These are phyloP conservation scores for Entomortierella lignicola DNA, from an alignment of 192 early-diverging fungal genomes.

Conservation along the genomic window DNA sequence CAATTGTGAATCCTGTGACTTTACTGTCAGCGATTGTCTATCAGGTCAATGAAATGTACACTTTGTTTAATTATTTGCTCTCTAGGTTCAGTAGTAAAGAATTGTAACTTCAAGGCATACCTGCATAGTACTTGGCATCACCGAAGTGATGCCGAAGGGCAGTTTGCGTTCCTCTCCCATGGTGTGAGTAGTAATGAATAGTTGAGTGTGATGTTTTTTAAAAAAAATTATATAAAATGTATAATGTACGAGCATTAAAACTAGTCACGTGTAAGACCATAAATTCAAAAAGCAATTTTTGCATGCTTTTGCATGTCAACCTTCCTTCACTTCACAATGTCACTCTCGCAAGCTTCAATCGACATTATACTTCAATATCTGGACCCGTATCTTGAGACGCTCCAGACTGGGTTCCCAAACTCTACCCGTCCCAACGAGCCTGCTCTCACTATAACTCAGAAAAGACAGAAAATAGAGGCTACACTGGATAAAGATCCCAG, in stretches of 20 bases:
- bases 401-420: slow-evolving; percentile 45
- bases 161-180: slow-evolving; percentile 51
- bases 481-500: slow-evolving; percentile 21
- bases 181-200: neutral
- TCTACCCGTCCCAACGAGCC: slow-evolving; percentile 46
- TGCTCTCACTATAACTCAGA: slow-evolving; percentile 21
- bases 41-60: neutral
- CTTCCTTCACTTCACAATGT: slow-evolving; percentile 15
- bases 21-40: slow-evolving; percentile 72
- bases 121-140: slow-evolving; percentile 55
- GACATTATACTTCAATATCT: slow-evolving; percentile 34
- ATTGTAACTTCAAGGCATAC: neutral
- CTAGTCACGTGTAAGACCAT: no score
- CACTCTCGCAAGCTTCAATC: slow-evolving; percentile 24
- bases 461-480: slow-evolving; percentile 29
- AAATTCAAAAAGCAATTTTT: no score
- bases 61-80: neutral
- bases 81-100: neutral
- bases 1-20: slow-evolving; percentile 75
- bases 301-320: no score
- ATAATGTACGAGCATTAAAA: no score
- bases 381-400: slow-evolving; percentile 36
- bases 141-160: slow-evolving; percentile 51
- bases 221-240: no score
- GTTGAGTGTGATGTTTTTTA: no score